phyloP scores from a whole-genome alignment of 2,329 filamentous ascomycete species.

The Sarocladium kiliense region DNA sequence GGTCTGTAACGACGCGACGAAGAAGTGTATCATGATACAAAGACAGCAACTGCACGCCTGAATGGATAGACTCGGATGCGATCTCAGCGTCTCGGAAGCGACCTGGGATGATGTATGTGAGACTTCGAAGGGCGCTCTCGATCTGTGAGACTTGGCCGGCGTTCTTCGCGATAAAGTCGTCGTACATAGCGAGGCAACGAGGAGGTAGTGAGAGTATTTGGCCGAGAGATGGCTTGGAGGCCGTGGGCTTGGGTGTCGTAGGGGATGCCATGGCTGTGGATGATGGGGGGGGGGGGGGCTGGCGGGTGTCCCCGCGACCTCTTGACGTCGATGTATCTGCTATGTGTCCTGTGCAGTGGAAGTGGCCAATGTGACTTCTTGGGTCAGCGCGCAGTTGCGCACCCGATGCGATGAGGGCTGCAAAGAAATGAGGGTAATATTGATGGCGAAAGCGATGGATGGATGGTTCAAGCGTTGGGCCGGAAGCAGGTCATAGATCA shows the following conservation, averaged over 20 bases:
- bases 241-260: conserved; percentile 13
- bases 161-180: conserved; percentile 92
- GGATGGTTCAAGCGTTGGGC: neutral
- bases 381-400: neutral
- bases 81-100: conserved; percentile 90
- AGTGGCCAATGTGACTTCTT: too few species aligned
- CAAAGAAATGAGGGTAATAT: conserved; percentile 9
- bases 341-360: neutral
- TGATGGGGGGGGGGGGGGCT: neutral
- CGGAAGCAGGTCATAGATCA: neutral
- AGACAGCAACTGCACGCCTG: conserved; percentile 81
- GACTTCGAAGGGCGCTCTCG: conserved; percentile 82
- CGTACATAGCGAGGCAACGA: conserved; percentile 67
- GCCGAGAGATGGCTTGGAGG: conserved; percentile 20
- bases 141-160: conserved; percentile 90
- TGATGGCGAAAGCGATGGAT: conserved; percentile 13
- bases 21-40: conserved; percentile 91
- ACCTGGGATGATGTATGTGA: conserved; percentile 96
- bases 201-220: conserved; percentile 52
- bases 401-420: neutral
- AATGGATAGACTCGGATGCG: conserved; percentile 87
- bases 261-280: conserved; percentile 16
- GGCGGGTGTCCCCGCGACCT: neutral
- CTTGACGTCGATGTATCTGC: neutral
- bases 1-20: conserved; percentile 55